Conservation (phyloP, 176 grass and related monocot species). For the Zizania latifolia region DNA sequence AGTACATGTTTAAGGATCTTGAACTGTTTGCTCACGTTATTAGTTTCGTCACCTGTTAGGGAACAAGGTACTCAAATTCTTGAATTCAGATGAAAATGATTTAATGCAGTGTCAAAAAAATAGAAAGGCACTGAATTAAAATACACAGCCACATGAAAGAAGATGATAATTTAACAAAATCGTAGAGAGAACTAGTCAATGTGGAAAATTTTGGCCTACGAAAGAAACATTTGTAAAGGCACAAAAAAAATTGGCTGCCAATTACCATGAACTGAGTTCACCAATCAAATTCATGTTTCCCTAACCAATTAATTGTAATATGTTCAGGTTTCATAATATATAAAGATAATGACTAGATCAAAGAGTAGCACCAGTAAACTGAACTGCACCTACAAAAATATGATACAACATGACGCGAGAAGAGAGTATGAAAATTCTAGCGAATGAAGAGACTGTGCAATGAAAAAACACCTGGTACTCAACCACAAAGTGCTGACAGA, state of each 20-base stretch:
- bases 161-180: neutral
- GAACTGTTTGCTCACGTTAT: constrained; percentile 58
- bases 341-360: neutral
- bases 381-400: neutral
- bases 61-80: constrained; percentile 19
- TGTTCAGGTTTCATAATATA: neutral
- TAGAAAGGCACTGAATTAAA: neutral
- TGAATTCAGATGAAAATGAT: neutral
- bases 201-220: neutral
- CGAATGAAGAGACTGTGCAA: neutral
- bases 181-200: neutral
- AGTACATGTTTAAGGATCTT: constrained; percentile 76
- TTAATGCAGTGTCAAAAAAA: neutral
- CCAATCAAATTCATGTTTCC: neutral
- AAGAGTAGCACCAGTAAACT: neutral
- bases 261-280: neutral
- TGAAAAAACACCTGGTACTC: constrained; percentile 1
- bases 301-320: neutral
- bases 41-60: constrained; percentile 52
- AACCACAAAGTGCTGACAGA: neutral
- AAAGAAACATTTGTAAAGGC: neutral
- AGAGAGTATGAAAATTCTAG: neutral
- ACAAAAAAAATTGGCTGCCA: neutral
- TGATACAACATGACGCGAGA: constrained; percentile 1
- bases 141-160: neutral